These are phyloP conservation scores for Candida smagusa DNA, from an alignment of 1,139 yeast genomes.

Conservation along the genomic window DNA sequence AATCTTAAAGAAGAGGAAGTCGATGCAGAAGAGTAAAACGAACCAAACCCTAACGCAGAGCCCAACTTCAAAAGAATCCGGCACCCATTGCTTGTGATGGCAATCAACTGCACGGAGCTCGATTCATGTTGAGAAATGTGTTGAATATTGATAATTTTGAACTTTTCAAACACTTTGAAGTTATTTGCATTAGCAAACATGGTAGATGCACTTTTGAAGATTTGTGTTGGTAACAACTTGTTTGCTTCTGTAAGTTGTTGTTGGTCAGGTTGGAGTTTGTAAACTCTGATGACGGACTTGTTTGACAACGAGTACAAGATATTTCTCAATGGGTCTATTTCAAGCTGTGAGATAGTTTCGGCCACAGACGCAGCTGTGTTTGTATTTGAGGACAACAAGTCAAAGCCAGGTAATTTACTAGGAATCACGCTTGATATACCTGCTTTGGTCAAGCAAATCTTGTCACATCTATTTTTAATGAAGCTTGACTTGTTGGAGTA, in stretches of 20 bases:
- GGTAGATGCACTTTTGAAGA: slow-evolving; percentile 58
- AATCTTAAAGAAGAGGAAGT: slow-evolving; percentile 21
- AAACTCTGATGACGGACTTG: slow-evolving; percentile 77
- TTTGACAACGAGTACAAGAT: slow-evolving; percentile 81
- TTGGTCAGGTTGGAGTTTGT: slow-evolving; percentile 45
- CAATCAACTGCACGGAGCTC: slow-evolving; percentile 69
- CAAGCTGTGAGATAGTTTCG: slow-evolving; percentile 63
- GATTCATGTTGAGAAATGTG: slow-evolving; percentile 66
- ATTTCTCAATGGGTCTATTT: slow-evolving; percentile 73
- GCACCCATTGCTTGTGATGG: slow-evolving; percentile 83
- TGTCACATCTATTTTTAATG: slow-evolving; percentile 80
- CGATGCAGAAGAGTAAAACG: slow-evolving; percentile 21
- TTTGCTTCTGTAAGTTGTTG: slow-evolving; percentile 38
- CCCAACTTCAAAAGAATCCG: slow-evolving; percentile 65
- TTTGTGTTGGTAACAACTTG: slow-evolving; percentile 43
- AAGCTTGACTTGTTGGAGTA: slow-evolving; percentile 87
- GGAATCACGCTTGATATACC: slow-evolving; percentile 62
- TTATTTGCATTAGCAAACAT: slow-evolving; percentile 45
- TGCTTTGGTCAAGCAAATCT: slow-evolving; percentile 73
- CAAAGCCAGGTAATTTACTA: slow-evolving; percentile 46
- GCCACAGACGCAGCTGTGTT: slow-evolving; percentile 23
- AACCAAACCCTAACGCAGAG: slow-evolving; percentile 25
- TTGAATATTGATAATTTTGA: slow-evolving; percentile 61
- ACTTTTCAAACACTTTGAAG: slow-evolving; percentile 41
- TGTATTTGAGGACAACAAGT: slow-evolving; percentile 21